Conservation (phyloP, 768 basidiomycete species). For the Arthromyces matolae region DNA sequence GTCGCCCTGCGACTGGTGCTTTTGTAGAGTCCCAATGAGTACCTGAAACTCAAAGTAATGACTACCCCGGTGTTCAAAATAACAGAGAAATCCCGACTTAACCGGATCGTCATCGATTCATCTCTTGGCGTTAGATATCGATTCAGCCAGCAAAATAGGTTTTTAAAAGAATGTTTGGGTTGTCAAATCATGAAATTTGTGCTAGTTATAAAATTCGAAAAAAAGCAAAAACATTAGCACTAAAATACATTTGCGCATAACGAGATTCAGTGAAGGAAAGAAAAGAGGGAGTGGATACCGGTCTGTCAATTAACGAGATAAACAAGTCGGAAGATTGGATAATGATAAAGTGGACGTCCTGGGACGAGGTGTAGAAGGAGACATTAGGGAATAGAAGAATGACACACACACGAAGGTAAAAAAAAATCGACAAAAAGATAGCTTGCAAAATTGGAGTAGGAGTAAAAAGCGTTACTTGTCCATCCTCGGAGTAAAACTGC, state of each 20-base stretch:
- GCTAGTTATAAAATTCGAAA: background rate
- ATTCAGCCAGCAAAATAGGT: no score
- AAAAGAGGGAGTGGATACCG: conserved; percentile 3
- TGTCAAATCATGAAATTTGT: background rate
- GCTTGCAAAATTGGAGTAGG: background rate
- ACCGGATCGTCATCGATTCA: no score
- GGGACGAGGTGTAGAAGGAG: conserved; percentile 1
- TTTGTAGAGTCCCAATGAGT: no score
- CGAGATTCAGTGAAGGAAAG: background rate
- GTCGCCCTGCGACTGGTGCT: no score
- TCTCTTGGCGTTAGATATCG: no score
- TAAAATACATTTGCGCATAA: conserved; percentile 9
- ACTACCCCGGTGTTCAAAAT: no score
- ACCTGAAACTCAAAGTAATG: no score
- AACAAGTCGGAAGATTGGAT: conserved; percentile 4
- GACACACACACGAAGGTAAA: conserved; percentile 2
- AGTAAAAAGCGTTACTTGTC: conserved; percentile 15
- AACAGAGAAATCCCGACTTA: no score
- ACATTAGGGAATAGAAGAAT: background rate
- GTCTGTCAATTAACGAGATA: background rate
- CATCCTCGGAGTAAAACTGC: conserved; percentile 17
- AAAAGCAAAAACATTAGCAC: conserved; percentile 2
- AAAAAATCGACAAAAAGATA: conserved; percentile 10
- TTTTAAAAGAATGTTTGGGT: background rate
- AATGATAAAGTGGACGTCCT: conserved; percentile 8